phyloP scores from a whole-genome alignment of 2,329 filamentous ascomycete genomes.

The Stagonosporopsis vannaccii region DNA sequence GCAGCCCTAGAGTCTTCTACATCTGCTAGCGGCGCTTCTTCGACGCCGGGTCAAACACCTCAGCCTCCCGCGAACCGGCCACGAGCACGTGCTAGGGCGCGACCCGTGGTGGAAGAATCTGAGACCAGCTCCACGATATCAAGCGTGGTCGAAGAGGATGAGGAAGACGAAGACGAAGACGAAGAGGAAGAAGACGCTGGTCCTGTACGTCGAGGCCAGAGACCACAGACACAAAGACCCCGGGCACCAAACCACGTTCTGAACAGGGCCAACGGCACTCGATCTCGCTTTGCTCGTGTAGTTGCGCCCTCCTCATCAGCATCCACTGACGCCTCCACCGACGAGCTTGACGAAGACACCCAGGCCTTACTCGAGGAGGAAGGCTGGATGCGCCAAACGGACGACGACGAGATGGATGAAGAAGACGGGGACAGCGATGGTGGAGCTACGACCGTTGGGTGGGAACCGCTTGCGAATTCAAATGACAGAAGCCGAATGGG shows the following conservation, averaged over 20 bases:
- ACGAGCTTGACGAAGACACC: slow-evolving; percentile 50
- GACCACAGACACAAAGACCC: slow-evolving; percentile 39
- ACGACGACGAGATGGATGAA: slow-evolving; percentile 49
- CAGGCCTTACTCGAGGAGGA: slow-evolving; percentile 45
- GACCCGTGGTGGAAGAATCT: slow-evolving; percentile 48
- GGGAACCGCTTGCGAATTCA: slow-evolving; percentile 54
- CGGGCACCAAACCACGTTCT: slow-evolving; percentile 39
- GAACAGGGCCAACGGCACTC: slow-evolving; percentile 45
- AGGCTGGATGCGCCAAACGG: slow-evolving; percentile 50
- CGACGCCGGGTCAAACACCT: slow-evolving; percentile 40
- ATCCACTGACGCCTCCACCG: slow-evolving; percentile 45
- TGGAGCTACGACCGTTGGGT: slow-evolving; percentile 55
- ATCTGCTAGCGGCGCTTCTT: slow-evolving; percentile 38
- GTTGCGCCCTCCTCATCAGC: slow-evolving; percentile 43
- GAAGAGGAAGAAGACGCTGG: slow-evolving; percentile 49
- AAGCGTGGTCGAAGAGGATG: slow-evolving; percentile 39
- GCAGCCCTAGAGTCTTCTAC: slow-evolving; percentile 31
- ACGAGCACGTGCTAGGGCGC: slow-evolving; percentile 34
- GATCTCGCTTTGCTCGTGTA: slow-evolving; percentile 27
- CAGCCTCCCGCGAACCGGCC: slow-evolving; percentile 36
- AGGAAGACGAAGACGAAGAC: slow-evolving; percentile 36
- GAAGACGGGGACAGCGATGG: slow-evolving; percentile 53
- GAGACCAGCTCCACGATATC: slow-evolving; percentile 49
- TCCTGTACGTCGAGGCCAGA: slow-evolving; percentile 44
- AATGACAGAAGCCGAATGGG: slow-evolving; percentile 54